A percentile compares a stretch with the other conserved stretches of the same genome.
Conservation (phyloP, 1,139 yeast genomes). For the Pichia sp. region DNA sequence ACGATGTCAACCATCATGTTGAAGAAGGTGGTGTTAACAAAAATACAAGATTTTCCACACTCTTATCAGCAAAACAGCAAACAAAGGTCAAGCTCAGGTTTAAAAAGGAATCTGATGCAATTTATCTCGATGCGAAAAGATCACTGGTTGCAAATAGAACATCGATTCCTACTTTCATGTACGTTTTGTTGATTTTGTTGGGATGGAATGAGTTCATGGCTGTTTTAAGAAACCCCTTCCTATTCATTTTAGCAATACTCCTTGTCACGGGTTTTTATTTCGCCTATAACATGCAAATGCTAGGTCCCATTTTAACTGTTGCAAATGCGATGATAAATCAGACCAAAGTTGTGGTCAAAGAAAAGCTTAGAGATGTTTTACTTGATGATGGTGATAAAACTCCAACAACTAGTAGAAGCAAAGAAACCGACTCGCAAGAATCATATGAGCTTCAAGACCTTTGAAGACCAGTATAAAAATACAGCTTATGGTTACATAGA, state of each 20-base stretch:
- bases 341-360: constrained; percentile 47
- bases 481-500: too few relatives aligned
- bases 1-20: constrained; percentile 27
- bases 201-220: constrained; percentile 98
- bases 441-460: too few relatives aligned
- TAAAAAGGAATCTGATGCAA: constrained; percentile 71
- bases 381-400: constrained; percentile 18
- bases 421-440: too few relatives aligned
- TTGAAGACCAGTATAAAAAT: too few relatives aligned
- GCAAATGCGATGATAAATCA: constrained; percentile 51
- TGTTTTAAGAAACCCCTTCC: constrained; percentile 72
- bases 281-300: constrained; percentile 60
- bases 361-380: constrained; percentile 45
- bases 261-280: constrained; percentile 55
- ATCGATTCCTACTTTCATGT: constrained; percentile 78
- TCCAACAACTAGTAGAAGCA: neutral
- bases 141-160: constrained; percentile 63
- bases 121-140: constrained; percentile 78
- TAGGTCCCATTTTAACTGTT: constrained; percentile 67
- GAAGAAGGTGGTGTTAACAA: constrained; percentile 35
- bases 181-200: constrained; percentile 58
- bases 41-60: constrained; percentile 43
- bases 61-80: constrained; percentile 52
- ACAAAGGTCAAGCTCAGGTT: constrained; percentile 51
- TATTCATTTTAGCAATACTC: constrained; percentile 53